Evolutionary conservation across 2,329 filamentous ascomycete genomes (phyloP).

Genomic region (Pseudogymnoascus sp.): DNA sequence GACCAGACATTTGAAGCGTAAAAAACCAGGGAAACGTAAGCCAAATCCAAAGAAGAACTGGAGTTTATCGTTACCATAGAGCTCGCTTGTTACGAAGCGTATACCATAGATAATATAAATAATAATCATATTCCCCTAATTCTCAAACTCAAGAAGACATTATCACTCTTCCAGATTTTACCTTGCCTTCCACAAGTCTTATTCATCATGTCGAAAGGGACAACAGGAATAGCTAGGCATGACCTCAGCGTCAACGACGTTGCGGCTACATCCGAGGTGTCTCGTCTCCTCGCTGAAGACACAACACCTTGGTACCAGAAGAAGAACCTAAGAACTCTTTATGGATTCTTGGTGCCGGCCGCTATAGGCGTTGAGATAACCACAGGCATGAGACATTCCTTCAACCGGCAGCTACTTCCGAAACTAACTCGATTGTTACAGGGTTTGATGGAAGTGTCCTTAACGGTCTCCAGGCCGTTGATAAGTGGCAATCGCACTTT

Average conservation of each 20-base stretch:
- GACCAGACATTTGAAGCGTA: background rate
- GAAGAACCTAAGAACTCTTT: slow-evolving; percentile 17
- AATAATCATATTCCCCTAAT: background rate
- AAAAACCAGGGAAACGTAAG: background rate
- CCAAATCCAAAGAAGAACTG: background rate
- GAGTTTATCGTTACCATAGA: background rate
- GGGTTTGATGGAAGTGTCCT: slow-evolving; percentile 21
- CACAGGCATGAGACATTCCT: background rate
- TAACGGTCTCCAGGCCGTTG: slow-evolving; percentile 18
- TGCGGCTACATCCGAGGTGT: background rate
- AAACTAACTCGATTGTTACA: background rate
- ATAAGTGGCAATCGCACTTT: slow-evolving; percentile 25
- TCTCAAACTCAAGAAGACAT: too few relatives aligned
- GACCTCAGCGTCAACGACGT: background rate
- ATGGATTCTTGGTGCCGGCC: slow-evolving; percentile 13
- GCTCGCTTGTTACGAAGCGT: background rate
- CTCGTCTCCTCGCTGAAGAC: slow-evolving; percentile 8
- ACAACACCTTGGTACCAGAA: slow-evolving; percentile 19
- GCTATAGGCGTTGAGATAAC: slow-evolving; percentile 18
- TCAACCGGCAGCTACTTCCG: background rate
- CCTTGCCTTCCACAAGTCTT: background rate
- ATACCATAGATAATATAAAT: background rate
- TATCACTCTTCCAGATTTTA: background rate
- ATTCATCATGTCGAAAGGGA: background rate
- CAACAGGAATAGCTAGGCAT: background rate